Evolutionary conservation across 768 basidiomycete genomes (phyloP).

Genomic region (Neoboletus brunneissimus): DNA sequence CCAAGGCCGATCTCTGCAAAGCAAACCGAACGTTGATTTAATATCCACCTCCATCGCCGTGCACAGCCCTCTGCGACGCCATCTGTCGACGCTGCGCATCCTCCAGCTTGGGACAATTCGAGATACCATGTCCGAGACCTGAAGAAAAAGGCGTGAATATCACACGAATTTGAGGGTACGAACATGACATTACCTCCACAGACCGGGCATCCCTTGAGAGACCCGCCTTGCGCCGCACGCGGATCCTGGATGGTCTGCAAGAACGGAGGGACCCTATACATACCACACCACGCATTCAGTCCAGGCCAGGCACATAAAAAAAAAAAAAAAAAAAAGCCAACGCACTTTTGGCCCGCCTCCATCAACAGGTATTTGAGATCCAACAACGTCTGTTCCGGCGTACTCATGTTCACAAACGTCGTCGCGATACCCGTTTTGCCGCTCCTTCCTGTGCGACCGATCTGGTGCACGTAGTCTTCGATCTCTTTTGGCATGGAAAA

Average conservation of each 20-base stretch:
- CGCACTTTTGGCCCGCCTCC: constrained; percentile 96
- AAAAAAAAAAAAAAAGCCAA: constrained; percentile 9
- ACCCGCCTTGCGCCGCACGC: constrained; percentile 71
- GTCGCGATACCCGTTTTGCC: constrained; percentile 99
- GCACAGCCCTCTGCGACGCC: constrained; percentile 75
- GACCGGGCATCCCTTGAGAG: constrained; percentile 86
- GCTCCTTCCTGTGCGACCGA: constrained; percentile 94
- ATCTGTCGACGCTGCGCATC: constrained; percentile 88
- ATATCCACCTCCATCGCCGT: constrained; percentile 55
- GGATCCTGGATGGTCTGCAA: constrained; percentile 88
- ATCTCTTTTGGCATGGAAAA: constrained; percentile 99
- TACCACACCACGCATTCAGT: neutral
- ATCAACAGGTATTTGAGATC: constrained; percentile 96
- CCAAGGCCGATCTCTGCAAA: neutral
- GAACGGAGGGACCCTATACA: constrained; percentile 95
- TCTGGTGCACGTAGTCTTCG: constrained; percentile 99
- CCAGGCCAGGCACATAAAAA: neutral
- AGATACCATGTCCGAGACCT: constrained; percentile 92
- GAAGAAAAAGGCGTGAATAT: neutral
- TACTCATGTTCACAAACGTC: constrained; percentile 98
- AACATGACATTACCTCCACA: constrained; percentile 70
- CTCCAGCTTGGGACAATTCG: constrained; percentile 95
- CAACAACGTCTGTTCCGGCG: constrained; percentile 90
- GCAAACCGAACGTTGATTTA: neutral
- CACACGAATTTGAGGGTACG: neutral